Evolutionary conservation across 2,329 filamentous ascomycete species (phyloP), one percentile per base, ranked within the genome.

Genomic region (Xylaria hypoxylon): DNA sequence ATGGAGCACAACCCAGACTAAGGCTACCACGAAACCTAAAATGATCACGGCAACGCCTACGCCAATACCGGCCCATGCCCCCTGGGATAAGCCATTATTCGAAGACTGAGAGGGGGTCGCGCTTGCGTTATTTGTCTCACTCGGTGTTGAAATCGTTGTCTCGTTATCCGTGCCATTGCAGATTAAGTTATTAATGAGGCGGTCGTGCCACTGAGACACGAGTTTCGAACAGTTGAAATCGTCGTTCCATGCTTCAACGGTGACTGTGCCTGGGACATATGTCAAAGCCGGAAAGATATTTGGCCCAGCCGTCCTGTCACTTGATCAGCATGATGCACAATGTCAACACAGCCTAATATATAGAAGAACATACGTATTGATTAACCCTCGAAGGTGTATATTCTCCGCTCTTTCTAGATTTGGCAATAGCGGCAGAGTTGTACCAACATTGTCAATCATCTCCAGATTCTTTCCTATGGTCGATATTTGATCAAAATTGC

Each of bases 211-310:
- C 33, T 59, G 57, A 6, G 5, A n/a, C 3, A 59, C 22, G 8
- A 59, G 57, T n/a, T 60, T 35, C 4, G 58, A 45, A 6, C 47
- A 52, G 35, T 60, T 42, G 57, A 59, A 59, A 11, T 59, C 57
- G 57, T 22, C 50, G 22, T 59, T 59, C 57, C 44, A 51, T 2
- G 31, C 57, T 33, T 51, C 57, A 33, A 59, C 22, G 6, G 35
- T 51, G 15, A 59, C 45, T 19, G 22, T 59, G 19, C 57, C 57
- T 8, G 57, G 57, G 17, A 59, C 33, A 28, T 47, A 31, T 3
- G 33, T 40, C 24, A 59, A 45, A 28, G 57, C 19, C 5, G 57
- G 57, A 24, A 51, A 59, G 33, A 59, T 51, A 10, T 59, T 59
- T 5, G 57, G 28, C 17, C 51, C 51, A 7, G 22, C 5, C 19